These are phyloP conservation scores for Salicornia ramosissima DNA, from an alignment of 148 eudicot genomes.

Conservation along the genomic window DNA sequence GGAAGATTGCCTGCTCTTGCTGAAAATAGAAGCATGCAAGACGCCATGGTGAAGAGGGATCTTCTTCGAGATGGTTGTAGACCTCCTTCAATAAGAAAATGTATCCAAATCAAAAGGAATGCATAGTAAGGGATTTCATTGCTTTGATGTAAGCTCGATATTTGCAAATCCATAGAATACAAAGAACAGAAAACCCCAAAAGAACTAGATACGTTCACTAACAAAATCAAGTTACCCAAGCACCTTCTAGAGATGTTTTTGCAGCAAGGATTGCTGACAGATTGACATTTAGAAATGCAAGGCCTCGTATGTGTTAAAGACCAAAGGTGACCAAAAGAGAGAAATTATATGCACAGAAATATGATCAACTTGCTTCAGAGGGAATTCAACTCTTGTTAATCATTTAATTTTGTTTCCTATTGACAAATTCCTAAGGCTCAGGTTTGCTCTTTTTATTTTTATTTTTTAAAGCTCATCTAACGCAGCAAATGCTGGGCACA, in stretches of 20 bases:
- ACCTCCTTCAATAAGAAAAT: slow-evolving; percentile 44
- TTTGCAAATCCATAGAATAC: neutral
- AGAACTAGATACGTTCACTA: neutral
- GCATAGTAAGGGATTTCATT: neutral
- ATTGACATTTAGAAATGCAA: neutral
- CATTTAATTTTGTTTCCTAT: neutral
- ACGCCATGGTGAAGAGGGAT: slow-evolving; percentile 79
- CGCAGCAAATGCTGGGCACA: neutral
- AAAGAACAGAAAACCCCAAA: neutral
- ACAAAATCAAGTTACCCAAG: neutral
- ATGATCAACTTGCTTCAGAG: neutral
- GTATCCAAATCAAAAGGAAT: slow-evolving; percentile 21
- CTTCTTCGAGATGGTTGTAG: slow-evolving; percentile 68
- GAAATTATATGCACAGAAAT: too few species aligned
- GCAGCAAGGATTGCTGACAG: neutral
- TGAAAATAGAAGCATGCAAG: slow-evolving; percentile 71
- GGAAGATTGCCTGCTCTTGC: slow-evolving; percentile 74
- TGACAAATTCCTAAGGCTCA: neutral
- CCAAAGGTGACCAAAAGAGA: neutral
- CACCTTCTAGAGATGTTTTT: neutral
- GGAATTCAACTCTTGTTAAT: neutral
- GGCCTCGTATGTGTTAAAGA: neutral
- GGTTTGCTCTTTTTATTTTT: neutral
- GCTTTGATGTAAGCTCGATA: neutral
- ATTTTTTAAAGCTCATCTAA: neutral